Conservation (phyloP, 345 rosid genomes). For the Zanthoxylum bungeanum region DNA sequence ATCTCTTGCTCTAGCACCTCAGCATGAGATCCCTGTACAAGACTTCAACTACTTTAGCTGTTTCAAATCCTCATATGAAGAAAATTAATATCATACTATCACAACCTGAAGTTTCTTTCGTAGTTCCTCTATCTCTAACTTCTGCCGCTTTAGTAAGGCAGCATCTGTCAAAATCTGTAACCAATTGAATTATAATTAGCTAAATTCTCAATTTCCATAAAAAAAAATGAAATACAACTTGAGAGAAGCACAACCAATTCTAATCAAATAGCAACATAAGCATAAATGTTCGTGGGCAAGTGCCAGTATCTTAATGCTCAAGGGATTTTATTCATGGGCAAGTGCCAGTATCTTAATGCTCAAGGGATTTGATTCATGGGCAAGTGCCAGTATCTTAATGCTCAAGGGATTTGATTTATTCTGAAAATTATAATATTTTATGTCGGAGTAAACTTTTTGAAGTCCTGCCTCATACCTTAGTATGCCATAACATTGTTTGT, state of each 20-base stretch:
- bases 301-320: conserved; percentile 6
- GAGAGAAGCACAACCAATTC: neutral
- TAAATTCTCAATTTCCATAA: conserved; percentile 12
- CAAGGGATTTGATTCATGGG: neutral
- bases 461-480: neutral
- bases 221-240: conserved; percentile 2
- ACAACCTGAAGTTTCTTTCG: conserved; percentile 82
- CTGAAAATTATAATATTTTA: neutral
- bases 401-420: neutral
- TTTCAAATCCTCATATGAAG: neutral
- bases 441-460: neutral
- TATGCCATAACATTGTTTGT: neutral
- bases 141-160: conserved; percentile 85
- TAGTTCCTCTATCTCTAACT: conserved; percentile 90
- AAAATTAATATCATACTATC: neutral
- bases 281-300: conserved; percentile 1
- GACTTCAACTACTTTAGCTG: conserved; percentile 12
- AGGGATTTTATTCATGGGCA: neutral
- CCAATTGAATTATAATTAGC: conserved; percentile 29
- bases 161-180: conserved; percentile 89
- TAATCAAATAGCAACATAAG: neutral
- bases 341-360: conserved; percentile 9
- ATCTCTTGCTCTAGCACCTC: conserved; percentile 91
- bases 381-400: conserved; percentile 6
- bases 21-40: conserved; percentile 81